These are phyloP conservation scores for Ceratobasidium papillatum DNA, from an alignment of 1,284 basidiomycete species.

Conservation along the genomic window DNA sequence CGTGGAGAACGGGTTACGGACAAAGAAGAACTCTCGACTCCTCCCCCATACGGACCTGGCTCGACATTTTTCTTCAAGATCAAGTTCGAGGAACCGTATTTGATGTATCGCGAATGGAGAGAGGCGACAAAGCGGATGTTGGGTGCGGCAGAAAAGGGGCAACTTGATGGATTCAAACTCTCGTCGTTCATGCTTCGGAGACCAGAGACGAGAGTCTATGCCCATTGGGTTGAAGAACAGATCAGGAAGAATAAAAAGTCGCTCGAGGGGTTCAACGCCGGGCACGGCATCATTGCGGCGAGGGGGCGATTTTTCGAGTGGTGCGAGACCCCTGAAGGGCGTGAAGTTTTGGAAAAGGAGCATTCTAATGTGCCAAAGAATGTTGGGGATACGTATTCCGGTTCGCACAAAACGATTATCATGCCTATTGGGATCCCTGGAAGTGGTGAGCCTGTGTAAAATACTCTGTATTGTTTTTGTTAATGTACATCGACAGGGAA, in stretches of 20 bases:
- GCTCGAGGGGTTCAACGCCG: slow-evolving; percentile 29
- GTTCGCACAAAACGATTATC: slow-evolving; percentile 82
- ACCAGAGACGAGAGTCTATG: slow-evolving; percentile 71
- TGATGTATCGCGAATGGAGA: slow-evolving; percentile 98
- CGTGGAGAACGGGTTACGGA: slow-evolving; percentile 48
- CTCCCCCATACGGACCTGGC: slow-evolving; percentile 73
- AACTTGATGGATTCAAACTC: slow-evolving; percentile 53
- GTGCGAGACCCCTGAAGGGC: slow-evolving; percentile 62
- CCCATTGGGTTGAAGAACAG: slow-evolving; percentile 67
- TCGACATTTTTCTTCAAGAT: slow-evolving; percentile 99
- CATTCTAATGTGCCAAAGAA: slow-evolving; percentile 18
- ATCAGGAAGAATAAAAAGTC: slow-evolving; percentile 40
- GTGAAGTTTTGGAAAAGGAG: slow-evolving; percentile 50
- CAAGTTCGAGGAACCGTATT: slow-evolving; percentile 98
- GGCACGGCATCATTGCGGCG: slow-evolving; percentile 81
- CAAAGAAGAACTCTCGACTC: slow-evolving; percentile 40
- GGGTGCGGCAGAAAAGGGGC: slow-evolving; percentile 51
- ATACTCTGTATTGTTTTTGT: not conserved
- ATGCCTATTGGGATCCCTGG: slow-evolving; percentile 92
- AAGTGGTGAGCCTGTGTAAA: slow-evolving; percentile 68
- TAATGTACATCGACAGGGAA: slow-evolving; percentile 68
- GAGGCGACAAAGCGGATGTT: slow-evolving; percentile 88
- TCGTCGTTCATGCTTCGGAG: slow-evolving; percentile 70
- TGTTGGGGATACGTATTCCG: slow-evolving; percentile 48
- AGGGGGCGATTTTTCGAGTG: slow-evolving; percentile 83